These are phyloP conservation scores for Gossypium raimondii DNA, from an alignment of 345 rosid species.

Conservation along the genomic window DNA sequence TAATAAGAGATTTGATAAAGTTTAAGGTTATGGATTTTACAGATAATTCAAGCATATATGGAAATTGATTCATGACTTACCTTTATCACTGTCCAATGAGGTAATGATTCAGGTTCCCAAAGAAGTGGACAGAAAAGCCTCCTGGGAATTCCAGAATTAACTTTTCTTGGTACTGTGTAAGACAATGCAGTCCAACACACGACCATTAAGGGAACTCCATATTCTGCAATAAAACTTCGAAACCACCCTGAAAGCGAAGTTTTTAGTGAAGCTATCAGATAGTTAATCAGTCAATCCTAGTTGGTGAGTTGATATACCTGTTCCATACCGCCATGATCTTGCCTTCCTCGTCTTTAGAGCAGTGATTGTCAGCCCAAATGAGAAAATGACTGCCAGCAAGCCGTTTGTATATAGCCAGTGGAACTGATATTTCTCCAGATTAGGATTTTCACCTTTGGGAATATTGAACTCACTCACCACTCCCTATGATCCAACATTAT, in stretches of 20 bases:
- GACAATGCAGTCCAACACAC: slow-evolving; percentile 63
- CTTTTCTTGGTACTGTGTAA: slow-evolving; percentile 36
- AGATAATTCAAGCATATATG: not conserved
- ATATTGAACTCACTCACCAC: slow-evolving; percentile 50
- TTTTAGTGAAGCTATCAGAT: not conserved
- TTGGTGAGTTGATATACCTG: slow-evolving; percentile 26
- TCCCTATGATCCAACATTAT: slow-evolving; percentile 39
- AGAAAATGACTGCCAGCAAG: slow-evolving; percentile 61
- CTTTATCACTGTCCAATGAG: slow-evolving; percentile 77
- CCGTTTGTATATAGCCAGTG: slow-evolving; percentile 66
- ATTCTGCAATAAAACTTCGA: slow-evolving; percentile 67
- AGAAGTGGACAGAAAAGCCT: slow-evolving; percentile 69
- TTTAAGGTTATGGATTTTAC: not conserved
- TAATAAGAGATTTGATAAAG: slow-evolving; percentile 7
- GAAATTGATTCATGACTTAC: slow-evolving; percentile 25
- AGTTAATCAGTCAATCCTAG: not conserved
- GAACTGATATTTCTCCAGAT: slow-evolving; percentile 37
- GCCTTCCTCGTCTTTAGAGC: slow-evolving; percentile 60
- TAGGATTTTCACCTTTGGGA: slow-evolving; percentile 36
- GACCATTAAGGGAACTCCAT: slow-evolving; percentile 80
- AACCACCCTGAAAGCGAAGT: slow-evolving; percentile 44
- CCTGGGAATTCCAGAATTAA: slow-evolving; percentile 57
- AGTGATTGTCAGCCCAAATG: slow-evolving; percentile 53
- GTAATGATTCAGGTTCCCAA: slow-evolving; percentile 63
- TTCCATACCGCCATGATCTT: slow-evolving; percentile 63